Evolutionary conservation across 768 basidiomycete genomes (phyloP).

Genomic region (Amanita rimosa): DNA sequence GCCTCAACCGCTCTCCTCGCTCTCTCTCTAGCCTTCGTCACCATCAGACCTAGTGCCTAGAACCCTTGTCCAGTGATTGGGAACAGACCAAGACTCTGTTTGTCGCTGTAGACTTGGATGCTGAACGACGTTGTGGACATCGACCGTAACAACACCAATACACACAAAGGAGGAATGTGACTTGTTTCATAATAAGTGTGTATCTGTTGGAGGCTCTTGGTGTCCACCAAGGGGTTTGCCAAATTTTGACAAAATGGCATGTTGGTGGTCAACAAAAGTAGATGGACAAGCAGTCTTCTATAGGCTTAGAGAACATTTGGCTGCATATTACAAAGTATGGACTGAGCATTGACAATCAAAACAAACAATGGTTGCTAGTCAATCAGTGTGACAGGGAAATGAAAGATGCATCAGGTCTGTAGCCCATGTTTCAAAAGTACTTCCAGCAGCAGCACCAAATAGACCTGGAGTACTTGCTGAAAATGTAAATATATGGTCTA

Average conservation of each 20-base stretch:
- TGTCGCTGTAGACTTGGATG: too few relatives aligned
- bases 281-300: not conserved
- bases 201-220: not conserved
- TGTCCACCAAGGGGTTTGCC: not conserved
- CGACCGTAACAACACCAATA: too few relatives aligned
- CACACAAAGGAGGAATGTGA: not conserved
- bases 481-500: not conserved
- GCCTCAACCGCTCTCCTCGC: too few relatives aligned
- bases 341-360: not conserved
- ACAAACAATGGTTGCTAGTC: not conserved
- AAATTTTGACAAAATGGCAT: not conserved
- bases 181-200: not conserved
- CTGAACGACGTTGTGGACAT: too few relatives aligned
- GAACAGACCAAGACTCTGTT: too few relatives aligned
- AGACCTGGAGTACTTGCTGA: not conserved
- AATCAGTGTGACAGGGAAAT: not conserved
- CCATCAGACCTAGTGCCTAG: too few relatives aligned
- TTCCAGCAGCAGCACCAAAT: not conserved
- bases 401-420: not conserved
- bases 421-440: not conserved
- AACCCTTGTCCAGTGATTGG: too few relatives aligned
- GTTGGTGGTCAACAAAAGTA: not conserved
- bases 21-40: too few relatives aligned
- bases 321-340: not conserved
- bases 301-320: not conserved